phyloP scores from a whole-genome alignment of 805 yeast genomes.

The Vanderwaltozyma yarrowii region DNA sequence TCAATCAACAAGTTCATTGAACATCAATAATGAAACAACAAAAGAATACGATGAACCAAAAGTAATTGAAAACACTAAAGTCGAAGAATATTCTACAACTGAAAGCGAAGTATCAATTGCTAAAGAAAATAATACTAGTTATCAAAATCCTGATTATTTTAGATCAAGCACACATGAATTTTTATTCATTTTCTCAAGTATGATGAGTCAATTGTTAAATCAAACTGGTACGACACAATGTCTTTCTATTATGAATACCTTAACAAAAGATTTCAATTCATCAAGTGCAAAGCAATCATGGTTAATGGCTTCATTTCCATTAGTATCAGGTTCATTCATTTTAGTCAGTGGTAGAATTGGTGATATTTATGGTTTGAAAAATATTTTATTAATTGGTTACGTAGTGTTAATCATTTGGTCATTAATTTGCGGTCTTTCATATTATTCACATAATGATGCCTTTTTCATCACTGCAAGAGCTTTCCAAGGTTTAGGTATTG shows the following conservation, averaged over 20 bases:
- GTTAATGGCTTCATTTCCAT: slow-evolving; percentile 63
- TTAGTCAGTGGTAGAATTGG: slow-evolving; percentile 61
- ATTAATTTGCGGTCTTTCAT: slow-evolving; percentile 47
- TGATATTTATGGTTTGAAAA: slow-evolving; percentile 57
- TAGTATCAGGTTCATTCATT: slow-evolving; percentile 66
- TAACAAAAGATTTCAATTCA: slow-evolving; percentile 28
- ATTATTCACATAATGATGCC: slow-evolving; percentile 37
- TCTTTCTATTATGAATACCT: slow-evolving; percentile 28
- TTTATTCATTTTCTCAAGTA: slow-evolving; percentile 21
- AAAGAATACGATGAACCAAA: neutral
- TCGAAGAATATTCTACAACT: neutral
- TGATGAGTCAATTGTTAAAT: slow-evolving; percentile 32
- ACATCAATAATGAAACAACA: neutral
- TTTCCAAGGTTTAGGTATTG: slow-evolving; percentile 53
- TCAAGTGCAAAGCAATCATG: slow-evolving; percentile 36
- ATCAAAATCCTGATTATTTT: slow-evolving; percentile 16
- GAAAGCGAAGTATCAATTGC: neutral
- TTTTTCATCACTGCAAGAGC: slow-evolving; percentile 47
- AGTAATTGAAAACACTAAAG: neutral
- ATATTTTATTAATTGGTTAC: slow-evolving; percentile 45
- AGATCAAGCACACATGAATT: slow-evolving; percentile 14
- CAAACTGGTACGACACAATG: slow-evolving; percentile 34
- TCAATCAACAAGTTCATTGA: no score
- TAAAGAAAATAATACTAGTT: no score
- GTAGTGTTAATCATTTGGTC: slow-evolving; percentile 48